phyloP scores from a whole-genome alignment of 139 green algal genomes.

The Closterium sp. region DNA sequence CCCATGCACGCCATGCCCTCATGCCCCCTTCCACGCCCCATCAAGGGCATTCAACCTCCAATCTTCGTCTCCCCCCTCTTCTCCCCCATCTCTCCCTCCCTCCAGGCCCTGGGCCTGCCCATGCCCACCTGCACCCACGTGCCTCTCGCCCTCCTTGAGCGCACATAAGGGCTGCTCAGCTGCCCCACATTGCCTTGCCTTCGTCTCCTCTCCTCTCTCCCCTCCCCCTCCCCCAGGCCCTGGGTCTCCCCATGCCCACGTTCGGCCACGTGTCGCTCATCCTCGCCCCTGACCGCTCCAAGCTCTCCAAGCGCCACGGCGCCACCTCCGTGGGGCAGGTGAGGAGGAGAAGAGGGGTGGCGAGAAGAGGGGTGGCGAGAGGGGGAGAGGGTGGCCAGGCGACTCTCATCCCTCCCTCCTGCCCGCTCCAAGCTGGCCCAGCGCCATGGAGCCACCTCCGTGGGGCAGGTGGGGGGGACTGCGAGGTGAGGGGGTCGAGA shows the following conservation, averaged over 20 bases:
- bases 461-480: conserved; percentile 65
- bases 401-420: conserved; percentile 94
- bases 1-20: not conserved
- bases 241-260: conserved; percentile 77
- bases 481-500: not conserved
- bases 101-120: conserved; percentile 79
- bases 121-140: conserved; percentile 87
- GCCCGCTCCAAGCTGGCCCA: conserved; percentile 97
- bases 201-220: not conserved
- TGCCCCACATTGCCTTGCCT: no score
- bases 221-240: conserved; percentile 58
- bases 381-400: conserved; percentile 63
- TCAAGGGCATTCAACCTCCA: no score
- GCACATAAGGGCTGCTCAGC: no score
- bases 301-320: conserved; percentile 96
- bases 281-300: conserved; percentile 93
- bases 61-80: no score
- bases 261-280: conserved; percentile 97
- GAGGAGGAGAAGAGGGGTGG: not conserved
- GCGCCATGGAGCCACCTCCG: conserved; percentile 92
- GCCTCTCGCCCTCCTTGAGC: conserved; percentile 95
- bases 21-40: not conserved
- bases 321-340: conserved; percentile 87
- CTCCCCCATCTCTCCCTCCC: not conserved
- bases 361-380: not conserved